phyloP scores from a whole-genome alignment of 805 yeast species.

The Saturnispora halmiae region DNA sequence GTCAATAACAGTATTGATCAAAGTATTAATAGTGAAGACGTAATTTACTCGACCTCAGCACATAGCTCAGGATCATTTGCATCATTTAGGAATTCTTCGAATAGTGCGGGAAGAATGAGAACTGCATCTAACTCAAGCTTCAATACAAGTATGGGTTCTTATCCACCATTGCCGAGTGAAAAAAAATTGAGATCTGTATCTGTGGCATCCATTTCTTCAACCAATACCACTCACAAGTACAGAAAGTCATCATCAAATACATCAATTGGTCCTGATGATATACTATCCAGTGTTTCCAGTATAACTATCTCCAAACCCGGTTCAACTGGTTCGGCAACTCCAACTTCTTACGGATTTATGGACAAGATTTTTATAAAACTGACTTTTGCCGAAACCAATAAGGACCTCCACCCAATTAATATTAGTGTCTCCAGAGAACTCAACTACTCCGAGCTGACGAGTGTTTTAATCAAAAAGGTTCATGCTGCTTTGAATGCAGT shows the following conservation, averaged over 20 bases:
- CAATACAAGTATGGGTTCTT: constrained; percentile 13
- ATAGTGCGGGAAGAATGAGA: constrained; percentile 22
- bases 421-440: constrained; percentile 43
- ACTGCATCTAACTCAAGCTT: constrained; percentile 22
- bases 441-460: constrained; percentile 26
- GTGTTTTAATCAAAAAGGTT: constrained; percentile 41
- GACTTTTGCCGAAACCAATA: constrained; percentile 26
- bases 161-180: constrained; percentile 24
- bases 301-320: constrained; percentile 13
- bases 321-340: constrained; percentile 2
- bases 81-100: constrained; percentile 18
- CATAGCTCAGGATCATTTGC: constrained; percentile 12
- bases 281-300: constrained; percentile 14
- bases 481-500: constrained; percentile 41
- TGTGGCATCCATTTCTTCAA: constrained; percentile 10
- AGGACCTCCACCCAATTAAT: constrained; percentile 47
- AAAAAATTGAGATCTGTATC: constrained; percentile 29
- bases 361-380: constrained; percentile 23
- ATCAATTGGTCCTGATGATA: constrained; percentile 10
- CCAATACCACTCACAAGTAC: neutral
- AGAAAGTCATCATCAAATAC: constrained; percentile 11
- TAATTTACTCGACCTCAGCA: constrained; percentile 12
- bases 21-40: constrained; percentile 8
- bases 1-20: constrained; percentile 9
- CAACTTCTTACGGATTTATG: constrained; percentile 3